Evolutionary conservation across 1,139 yeast species (phyloP).

Genomic region (Arxiozyma heterogenica): DNA sequence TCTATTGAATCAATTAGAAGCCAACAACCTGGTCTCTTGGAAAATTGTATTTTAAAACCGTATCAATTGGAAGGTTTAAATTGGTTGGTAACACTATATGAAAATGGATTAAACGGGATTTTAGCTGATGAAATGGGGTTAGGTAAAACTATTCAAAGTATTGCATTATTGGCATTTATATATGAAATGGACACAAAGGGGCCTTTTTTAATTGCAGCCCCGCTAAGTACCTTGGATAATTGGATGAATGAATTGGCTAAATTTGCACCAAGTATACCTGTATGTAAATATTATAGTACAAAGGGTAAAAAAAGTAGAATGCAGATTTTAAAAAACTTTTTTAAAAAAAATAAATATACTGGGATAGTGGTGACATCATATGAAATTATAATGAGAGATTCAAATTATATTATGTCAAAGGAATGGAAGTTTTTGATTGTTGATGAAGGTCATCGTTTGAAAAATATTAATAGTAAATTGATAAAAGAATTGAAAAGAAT

Average conservation of each 20-base stretch:
- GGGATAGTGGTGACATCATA: conserved; percentile 72
- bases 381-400: conserved; percentile 68
- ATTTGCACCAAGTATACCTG: conserved; percentile 67
- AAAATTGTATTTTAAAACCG: conserved; percentile 64
- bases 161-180: conserved; percentile 65
- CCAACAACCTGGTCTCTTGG: conserved; percentile 55
- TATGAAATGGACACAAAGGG: conserved; percentile 75
- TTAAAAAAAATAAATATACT: conserved; percentile 21
- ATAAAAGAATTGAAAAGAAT: conserved; percentile 62
- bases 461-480: conserved; percentile 69
- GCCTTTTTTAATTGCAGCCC: conserved; percentile 80
- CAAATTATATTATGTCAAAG: conserved; percentile 36
- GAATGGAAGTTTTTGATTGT: conserved; percentile 80
- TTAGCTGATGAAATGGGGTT: conserved; percentile 96
- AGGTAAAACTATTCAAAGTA: conserved; percentile 86
- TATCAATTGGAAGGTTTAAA: conserved; percentile 87
- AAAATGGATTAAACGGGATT: conserved; percentile 90
- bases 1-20: conserved; percentile 7
- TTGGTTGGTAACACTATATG: conserved; percentile 81
- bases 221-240: conserved; percentile 76
- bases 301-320: conserved; percentile 44
- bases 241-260: conserved; percentile 66
- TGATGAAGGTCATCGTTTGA: conserved; percentile 93
- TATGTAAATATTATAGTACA: conserved; percentile 56
- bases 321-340: conserved; percentile 33